Evolutionary conservation across 2,329 filamentous ascomycete genomes (phyloP), one percentile per base, ranked within the genome.

Genomic region (Sporothrix variecibatus): DNA sequence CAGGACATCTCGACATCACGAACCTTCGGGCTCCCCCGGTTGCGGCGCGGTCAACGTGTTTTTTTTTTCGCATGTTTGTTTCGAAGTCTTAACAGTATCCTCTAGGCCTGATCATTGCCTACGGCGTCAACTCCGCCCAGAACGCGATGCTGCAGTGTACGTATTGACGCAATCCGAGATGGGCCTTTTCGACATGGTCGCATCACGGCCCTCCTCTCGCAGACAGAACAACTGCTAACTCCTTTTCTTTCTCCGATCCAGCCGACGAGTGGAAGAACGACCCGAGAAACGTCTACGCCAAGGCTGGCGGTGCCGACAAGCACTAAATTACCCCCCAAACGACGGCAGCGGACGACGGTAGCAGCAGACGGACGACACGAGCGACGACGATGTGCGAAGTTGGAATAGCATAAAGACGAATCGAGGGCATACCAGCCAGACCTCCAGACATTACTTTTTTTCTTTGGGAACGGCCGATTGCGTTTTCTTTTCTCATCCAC

Each of bases 211-310:
- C 34, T 34, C 34, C 34, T 34, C 34, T 8, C 34, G 34, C 34
- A 34, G 34, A 43, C 40, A 46, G 8, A 34, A 34, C n/a, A 2
- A 46, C 17, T n/a, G 49, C 70, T 58, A 71, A 28, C 20, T n/a
- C 46, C 31, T 2, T 12, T 31, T n/a, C 23, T 11, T 72, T 31
- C 65, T 73, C 68, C 77, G 20, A 70, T 64, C 73, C 74, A 98
- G 95, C 91, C 87, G 93, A 93, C 80, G 94, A 98, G 87, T 98
- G 90, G 90, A 97, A 95, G 91, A 97, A 97, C 88, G 95, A 98
- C 86, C 94, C 95, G 78, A 91, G 95, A 85, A 98, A 98, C 90
- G 91, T 91, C 78, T 86, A 87, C 79, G 84, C 83, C 79, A 88
- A 86, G 83, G 78, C 76, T 38, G 40, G 23, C 62, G 53, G 23